Conservation (phyloP, 2,329 filamentous ascomycete genomes). For the Exophiala alcalophila region DNA sequence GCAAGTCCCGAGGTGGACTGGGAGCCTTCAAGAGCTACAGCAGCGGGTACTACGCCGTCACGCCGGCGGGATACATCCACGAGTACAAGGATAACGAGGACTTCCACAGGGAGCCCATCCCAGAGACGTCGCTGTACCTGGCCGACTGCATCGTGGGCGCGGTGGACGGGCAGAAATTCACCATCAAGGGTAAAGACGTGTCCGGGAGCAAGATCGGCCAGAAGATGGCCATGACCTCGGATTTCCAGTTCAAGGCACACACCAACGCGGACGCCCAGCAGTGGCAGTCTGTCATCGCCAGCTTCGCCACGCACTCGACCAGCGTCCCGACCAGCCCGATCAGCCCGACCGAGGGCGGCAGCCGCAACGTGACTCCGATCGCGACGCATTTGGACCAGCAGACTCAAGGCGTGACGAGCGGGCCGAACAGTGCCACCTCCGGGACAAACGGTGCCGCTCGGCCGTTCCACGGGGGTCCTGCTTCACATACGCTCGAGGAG, state of each 20-base stretch:
- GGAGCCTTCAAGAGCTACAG: slow-evolving; percentile 71
- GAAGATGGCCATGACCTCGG: slow-evolving; percentile 75
- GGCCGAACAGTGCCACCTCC: slow-evolving; percentile 19
- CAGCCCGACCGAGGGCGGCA: too few species aligned
- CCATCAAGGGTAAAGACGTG: slow-evolving; percentile 90
- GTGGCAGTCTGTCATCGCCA: slow-evolving; percentile 72
- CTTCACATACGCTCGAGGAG: slow-evolving; percentile 5
- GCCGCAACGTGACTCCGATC: slow-evolving; percentile 24
- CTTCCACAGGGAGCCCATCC: slow-evolving; percentile 67
- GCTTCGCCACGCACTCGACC: slow-evolving; percentile 18
- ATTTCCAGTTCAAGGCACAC: slow-evolving; percentile 84
- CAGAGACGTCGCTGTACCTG: slow-evolving; percentile 86
- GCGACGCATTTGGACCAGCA: slow-evolving; percentile 22
- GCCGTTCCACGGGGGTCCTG: slow-evolving; percentile 12
- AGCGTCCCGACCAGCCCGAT: slow-evolving; percentile 27
- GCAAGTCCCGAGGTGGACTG: slow-evolving; percentile 87
- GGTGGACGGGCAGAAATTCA: slow-evolving; percentile 77
- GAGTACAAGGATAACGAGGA: slow-evolving; percentile 93
- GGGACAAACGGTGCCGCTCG: slow-evolving; percentile 3
- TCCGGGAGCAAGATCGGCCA: slow-evolving; percentile 72
- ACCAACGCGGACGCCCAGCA: slow-evolving; percentile 74
- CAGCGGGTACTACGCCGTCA: slow-evolving; percentile 84
- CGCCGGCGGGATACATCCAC: slow-evolving; percentile 82
- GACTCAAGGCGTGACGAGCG: slow-evolving; percentile 19
- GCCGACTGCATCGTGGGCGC: slow-evolving; percentile 81